Percentiles rank a stretch among this genome's conserved stretches.
These are phyloP conservation scores for Jatropha multifida DNA, from an alignment of 441 rosid species.

Conservation along the genomic window DNA sequence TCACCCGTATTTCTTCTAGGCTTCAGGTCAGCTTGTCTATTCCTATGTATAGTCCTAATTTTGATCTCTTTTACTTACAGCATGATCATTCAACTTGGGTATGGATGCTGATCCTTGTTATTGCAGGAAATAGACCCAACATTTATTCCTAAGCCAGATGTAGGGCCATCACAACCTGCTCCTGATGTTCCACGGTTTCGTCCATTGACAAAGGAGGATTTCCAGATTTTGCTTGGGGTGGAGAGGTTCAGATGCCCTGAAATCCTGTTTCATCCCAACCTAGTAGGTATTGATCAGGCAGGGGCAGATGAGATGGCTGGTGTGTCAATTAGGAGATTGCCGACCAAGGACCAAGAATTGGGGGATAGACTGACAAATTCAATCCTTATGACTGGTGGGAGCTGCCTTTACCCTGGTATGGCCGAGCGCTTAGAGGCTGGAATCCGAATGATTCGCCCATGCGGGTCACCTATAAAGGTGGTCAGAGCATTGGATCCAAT, in stretches of 20 bases:
- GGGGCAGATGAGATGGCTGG: slow-evolving; percentile 90
- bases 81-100: background rate
- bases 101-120: background rate
- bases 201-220: slow-evolving; percentile 80
- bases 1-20: slow-evolving; percentile 66
- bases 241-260: slow-evolving; percentile 94
- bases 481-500: slow-evolving; percentile 71
- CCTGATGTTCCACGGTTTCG: slow-evolving; percentile 57
- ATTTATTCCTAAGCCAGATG: slow-evolving; percentile 62
- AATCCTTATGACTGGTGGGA: slow-evolving; percentile 77
- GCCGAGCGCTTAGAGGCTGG: slow-evolving; percentile 72
- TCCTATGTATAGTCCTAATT: background rate
- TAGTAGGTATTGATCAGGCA: slow-evolving; percentile 76
- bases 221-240: slow-evolving; percentile 69
- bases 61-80: background rate
- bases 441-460: slow-evolving; percentile 77
- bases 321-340: slow-evolving; percentile 67
- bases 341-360: slow-evolving; percentile 37
- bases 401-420: slow-evolving; percentile 69
- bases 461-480: slow-evolving; percentile 62
- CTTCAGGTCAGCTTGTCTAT: slow-evolving; percentile 48
- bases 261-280: slow-evolving; percentile 71
- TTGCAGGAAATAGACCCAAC: slow-evolving; percentile 76
- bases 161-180: slow-evolving; percentile 45
- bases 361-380: slow-evolving; percentile 73